phyloP scores from a whole-genome alignment of 1,284 basidiomycete genomes.

The Phellopilus nigrolimitatus region DNA sequence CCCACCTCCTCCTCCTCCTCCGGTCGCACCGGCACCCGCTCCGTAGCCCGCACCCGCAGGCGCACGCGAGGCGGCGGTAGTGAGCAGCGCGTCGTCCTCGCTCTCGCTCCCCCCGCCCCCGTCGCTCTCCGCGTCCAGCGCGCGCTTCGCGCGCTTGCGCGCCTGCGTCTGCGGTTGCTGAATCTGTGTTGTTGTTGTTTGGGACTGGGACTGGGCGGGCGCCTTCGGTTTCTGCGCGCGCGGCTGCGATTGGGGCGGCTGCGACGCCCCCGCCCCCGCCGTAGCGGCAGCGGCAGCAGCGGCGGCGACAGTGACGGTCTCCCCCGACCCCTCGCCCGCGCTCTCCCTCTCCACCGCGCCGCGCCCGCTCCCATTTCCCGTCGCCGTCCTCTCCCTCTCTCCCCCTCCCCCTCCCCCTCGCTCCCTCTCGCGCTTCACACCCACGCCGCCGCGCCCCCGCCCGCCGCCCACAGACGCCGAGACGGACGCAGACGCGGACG shows the following conservation, averaged over 20 bases:
- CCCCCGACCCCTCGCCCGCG: no score
- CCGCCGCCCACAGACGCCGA: neutral
- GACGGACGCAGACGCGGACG: neutral
- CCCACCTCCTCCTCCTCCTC: neutral
- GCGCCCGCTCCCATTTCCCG: no score
- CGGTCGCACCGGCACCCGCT: no score
- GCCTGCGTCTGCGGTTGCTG: neutral
- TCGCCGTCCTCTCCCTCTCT: neutral
- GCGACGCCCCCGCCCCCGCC: no score
- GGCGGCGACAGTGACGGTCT: no score
- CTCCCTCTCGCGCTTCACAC: neutral
- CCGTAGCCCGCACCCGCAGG: no score
- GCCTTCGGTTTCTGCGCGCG: neutral
- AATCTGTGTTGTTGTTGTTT: neutral
- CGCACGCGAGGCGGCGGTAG: neutral
- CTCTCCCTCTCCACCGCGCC: no score
- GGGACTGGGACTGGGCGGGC: neutral
- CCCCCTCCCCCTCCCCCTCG: neutral
- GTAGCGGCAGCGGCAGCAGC: neutral
- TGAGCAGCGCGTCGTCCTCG: neutral
- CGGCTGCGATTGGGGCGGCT: no score
- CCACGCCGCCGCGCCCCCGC: neutral
- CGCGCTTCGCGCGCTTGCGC: conserved; percentile 1
- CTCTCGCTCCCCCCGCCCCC: neutral
- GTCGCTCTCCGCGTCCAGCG: conserved; percentile 1